Percentiles rank a stretch among this genome's conserved stretches.
phyloP scores from a whole-genome alignment of 371 early-diverging fungal species.

The Ordospora colligata region DNA sequence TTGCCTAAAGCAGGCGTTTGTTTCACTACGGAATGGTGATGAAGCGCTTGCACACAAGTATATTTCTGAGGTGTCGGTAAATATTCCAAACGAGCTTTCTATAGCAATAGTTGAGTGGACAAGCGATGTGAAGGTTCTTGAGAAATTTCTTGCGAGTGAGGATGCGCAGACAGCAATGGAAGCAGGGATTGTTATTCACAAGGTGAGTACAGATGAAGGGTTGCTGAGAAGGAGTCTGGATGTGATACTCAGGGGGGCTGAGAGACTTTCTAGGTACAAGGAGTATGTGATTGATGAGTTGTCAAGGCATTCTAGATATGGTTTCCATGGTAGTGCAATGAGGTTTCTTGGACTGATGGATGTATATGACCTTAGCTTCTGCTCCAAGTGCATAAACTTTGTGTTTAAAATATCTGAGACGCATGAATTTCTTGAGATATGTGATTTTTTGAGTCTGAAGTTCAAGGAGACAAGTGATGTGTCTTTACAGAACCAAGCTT shows the following conservation, averaged over 20 bases:
- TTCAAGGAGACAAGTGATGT: constrained; percentile 69
- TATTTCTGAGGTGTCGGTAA: constrained; percentile 23
- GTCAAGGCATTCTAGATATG: background rate
- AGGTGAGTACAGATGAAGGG: background rate
- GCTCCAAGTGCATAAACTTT: constrained; percentile 72
- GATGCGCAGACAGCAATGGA: constrained; percentile 13
- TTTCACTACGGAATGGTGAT: constrained; percentile 26
- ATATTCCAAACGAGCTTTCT: constrained; percentile 32
- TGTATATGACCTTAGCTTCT: constrained; percentile 85
- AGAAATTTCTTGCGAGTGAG: constrained; percentile 5
- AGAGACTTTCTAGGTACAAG: constrained; percentile 1
- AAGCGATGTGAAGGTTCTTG: constrained; percentile 20
- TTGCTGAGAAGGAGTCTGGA: background rate
- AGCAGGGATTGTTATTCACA: background rate
- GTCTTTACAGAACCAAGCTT: constrained; percentile 3
- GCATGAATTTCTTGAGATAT: constrained; percentile 80
- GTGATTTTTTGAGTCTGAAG: constrained; percentile 77
- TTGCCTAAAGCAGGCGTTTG: constrained; percentile 48
- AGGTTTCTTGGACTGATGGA: constrained; percentile 22
- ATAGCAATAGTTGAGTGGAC: constrained; percentile 15
- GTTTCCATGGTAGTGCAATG: background rate
- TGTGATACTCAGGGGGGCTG: background rate
- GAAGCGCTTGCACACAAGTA: background rate
- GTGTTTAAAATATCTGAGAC: constrained; percentile 75
- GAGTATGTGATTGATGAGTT: background rate